Conservation (phyloP, 768 basidiomycete genomes). For the Lactarius akahatsu region DNA sequence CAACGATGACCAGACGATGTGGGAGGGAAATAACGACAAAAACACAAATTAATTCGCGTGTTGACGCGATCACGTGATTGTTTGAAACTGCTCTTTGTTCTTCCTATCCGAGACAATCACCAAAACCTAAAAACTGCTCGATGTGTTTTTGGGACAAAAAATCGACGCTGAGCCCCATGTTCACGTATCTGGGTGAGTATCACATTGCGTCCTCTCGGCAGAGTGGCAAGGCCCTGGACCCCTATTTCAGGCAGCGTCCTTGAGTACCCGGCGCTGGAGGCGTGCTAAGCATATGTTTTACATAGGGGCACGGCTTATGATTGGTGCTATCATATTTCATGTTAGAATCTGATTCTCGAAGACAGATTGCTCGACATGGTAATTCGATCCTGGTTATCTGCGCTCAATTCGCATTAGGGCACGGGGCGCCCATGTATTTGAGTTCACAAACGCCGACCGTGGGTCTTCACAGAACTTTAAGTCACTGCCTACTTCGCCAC, state of each 20-base stretch:
- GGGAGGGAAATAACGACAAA: not conserved
- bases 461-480: slow-evolving; percentile 14
- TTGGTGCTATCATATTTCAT: not conserved
- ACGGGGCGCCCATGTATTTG: slow-evolving; percentile 28
- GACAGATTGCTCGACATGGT: slow-evolving; percentile 4
- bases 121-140: not conserved
- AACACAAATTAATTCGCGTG: not conserved
- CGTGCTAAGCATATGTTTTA: no score
- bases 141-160: not conserved
- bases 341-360: not conserved
- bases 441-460: slow-evolving; percentile 14
- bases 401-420: slow-evolving; percentile 3
- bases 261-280: no score
- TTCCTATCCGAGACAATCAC: not conserved
- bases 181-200: not conserved
- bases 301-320: no score
- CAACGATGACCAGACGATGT: slow-evolving; percentile 1
- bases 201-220: not conserved
- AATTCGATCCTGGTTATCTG: slow-evolving; percentile 3
- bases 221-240: not conserved
- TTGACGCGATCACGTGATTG: slow-evolving; percentile 28
- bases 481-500: slow-evolving; percentile 13
- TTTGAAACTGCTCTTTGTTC: no score
- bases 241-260: no score
- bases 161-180: not conserved